Conservation (phyloP, 371 early-diverging fungal genomes). For the Amoeboaphelidium protococcarum region DNA sequence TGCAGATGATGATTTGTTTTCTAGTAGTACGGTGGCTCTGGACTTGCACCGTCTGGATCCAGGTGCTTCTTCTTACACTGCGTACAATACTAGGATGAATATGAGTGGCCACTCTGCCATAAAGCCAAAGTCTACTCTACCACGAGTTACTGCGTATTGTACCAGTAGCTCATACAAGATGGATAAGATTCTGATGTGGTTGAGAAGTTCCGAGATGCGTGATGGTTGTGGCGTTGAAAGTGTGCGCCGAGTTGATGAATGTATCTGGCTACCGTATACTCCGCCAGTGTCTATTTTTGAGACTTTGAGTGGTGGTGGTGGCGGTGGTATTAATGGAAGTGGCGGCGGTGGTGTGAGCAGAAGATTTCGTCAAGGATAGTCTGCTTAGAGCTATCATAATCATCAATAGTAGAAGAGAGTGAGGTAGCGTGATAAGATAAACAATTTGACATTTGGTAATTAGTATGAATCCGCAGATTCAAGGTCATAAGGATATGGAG, state of each 20-base stretch:
- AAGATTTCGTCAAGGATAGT: constrained; percentile 12
- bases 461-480: background rate
- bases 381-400: too few species aligned
- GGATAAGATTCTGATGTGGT: constrained; percentile 21
- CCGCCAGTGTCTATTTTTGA: constrained; percentile 2
- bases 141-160: constrained; percentile 73
- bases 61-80: background rate
- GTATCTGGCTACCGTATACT: background rate
- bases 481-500: background rate
- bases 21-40: background rate
- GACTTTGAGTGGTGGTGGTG: background rate
- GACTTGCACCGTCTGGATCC: background rate
- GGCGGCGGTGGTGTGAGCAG: constrained; percentile 27
- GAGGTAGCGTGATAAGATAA: too few species aligned
- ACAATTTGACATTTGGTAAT: too few species aligned
- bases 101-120: background rate
- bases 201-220: constrained; percentile 18
- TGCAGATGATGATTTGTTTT: background rate
- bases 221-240: constrained; percentile 4
- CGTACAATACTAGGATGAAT: background rate
- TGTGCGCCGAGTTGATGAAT: constrained; percentile 1
- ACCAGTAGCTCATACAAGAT: constrained; percentile 36
- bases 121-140: constrained; percentile 9
- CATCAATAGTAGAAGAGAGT: too few species aligned
- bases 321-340: constrained; percentile 10